phyloP scores from a whole-genome alignment of 768 basidiomycete genomes.

The Vararia minispora region DNA sequence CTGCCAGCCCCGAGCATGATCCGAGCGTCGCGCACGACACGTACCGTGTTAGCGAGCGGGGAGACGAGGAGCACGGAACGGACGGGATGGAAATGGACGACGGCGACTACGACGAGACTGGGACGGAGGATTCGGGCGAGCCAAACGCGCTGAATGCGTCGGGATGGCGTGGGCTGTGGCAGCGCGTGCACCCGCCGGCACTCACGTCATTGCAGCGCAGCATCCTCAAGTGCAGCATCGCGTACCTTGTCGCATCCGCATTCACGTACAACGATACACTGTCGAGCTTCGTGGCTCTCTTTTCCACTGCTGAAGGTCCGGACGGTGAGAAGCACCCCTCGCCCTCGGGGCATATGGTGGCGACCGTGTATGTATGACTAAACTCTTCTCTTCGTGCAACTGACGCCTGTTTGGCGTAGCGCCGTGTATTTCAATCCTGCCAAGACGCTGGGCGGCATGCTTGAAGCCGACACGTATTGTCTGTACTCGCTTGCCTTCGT shows the following conservation, averaged over 20 bases:
- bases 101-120: too few species aligned
- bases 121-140: too few species aligned
- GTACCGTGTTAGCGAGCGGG: too few species aligned
- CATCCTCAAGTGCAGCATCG: constrained; percentile 83
- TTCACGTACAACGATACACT: constrained; percentile 85
- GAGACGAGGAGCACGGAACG: too few species aligned
- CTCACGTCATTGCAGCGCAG: constrained; percentile 50
- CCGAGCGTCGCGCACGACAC: too few species aligned
- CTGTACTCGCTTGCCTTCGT: constrained; percentile 59
- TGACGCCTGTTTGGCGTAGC: constrained; percentile 22
- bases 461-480: constrained; percentile 83
- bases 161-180: too few species aligned
- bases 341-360: constrained; percentile 83
- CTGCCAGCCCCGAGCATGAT: too few species aligned
- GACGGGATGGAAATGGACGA: too few species aligned
- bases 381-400: not conserved
- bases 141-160: too few species aligned
- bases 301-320: constrained; percentile 40
- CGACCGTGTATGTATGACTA: constrained; percentile 63
- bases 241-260: constrained; percentile 81
- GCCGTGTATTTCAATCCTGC: constrained; percentile 90
- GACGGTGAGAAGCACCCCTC: constrained; percentile 43
- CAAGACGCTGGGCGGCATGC: constrained; percentile 86
- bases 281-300: constrained; percentile 54
- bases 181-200: too few species aligned